Conservation (phyloP, 495 filamentous ascomycete genomes). For the Chaetomium tenue region DNA sequence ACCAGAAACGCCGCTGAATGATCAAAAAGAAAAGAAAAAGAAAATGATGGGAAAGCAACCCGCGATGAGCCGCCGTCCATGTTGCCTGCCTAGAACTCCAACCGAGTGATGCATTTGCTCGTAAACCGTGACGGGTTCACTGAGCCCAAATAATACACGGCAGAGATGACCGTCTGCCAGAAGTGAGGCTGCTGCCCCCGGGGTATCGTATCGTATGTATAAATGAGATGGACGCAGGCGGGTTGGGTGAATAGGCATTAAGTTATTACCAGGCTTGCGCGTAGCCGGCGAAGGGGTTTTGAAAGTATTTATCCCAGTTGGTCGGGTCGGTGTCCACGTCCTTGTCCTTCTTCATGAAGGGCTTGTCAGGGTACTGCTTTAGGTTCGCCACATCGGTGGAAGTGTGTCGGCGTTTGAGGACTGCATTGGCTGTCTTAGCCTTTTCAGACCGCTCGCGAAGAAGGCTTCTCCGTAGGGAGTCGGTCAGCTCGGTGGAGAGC, state of each 20-base stretch:
- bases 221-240: conserved; percentile 34
- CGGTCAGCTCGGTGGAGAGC: conserved; percentile 81
- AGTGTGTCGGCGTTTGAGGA: conserved; percentile 87
- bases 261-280: conserved; percentile 53
- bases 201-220: conserved; percentile 32
- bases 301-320: conserved; percentile 55
- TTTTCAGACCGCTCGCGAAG: conserved; percentile 52
- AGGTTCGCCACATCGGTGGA: conserved; percentile 84
- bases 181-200: conserved; percentile 27
- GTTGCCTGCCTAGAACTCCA: conserved; percentile 36
- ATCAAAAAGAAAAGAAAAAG: conserved; percentile 12
- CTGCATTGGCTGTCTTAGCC: conserved; percentile 81
- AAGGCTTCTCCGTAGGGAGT: conserved; percentile 45
- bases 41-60: conserved; percentile 1
- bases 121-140: conserved; percentile 28
- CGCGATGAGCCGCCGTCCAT: not conserved
- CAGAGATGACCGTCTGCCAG: conserved; percentile 37
- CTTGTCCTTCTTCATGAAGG: conserved; percentile 50
- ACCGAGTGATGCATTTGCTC: conserved; percentile 44
- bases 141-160: conserved; percentile 44
- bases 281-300: conserved; percentile 50
- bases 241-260: conserved; percentile 15
- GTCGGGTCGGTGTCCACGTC: conserved; percentile 45
- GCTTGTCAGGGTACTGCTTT: conserved; percentile 66
- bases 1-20: conserved; percentile 29